Evolutionary conservation across 2,329 filamentous ascomycete species (phyloP).

Genomic region (Drechslera avenae): DNA sequence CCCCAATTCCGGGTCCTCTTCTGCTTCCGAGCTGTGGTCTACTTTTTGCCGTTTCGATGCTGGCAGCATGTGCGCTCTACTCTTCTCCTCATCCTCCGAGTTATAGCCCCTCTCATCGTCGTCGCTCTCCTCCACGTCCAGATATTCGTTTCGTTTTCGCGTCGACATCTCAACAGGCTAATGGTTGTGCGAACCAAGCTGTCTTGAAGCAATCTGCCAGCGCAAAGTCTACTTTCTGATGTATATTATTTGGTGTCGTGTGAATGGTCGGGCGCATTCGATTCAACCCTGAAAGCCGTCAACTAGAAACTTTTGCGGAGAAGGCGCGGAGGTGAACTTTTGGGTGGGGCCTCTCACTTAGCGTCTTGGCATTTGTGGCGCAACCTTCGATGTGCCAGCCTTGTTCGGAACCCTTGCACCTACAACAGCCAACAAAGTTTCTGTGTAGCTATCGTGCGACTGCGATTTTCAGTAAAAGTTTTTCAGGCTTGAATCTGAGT

Average conservation of each 20-base stretch:
- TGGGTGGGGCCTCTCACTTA: constrained; percentile 19
- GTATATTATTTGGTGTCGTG: background rate
- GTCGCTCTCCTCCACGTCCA: constrained; percentile 58
- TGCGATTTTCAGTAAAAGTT: no score
- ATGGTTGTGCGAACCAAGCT: background rate
- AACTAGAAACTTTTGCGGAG: constrained; percentile 34
- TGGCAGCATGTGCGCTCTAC: constrained; percentile 62
- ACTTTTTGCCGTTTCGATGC: constrained; percentile 69
- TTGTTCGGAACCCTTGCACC: constrained; percentile 3
- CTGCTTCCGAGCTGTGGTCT: constrained; percentile 48
- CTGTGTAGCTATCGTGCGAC: no score
- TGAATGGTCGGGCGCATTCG: background rate
- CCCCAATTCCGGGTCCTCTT: constrained; percentile 23
- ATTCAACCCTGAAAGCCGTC: constrained; percentile 5
- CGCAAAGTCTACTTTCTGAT: background rate
- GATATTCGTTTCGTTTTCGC: constrained; percentile 74
- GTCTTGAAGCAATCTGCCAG: background rate
- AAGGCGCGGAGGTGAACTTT: constrained; percentile 31
- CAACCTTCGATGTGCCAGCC: constrained; percentile 9
- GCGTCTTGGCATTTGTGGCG: constrained; percentile 16
- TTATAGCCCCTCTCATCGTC: constrained; percentile 61
- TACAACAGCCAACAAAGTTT: background rate
- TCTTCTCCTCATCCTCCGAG: constrained; percentile 71
- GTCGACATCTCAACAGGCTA: constrained; percentile 59
- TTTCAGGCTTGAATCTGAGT: no score